Conservation (phyloP, 805 yeast species). For the Komagataella mondaviorum region DNA sequence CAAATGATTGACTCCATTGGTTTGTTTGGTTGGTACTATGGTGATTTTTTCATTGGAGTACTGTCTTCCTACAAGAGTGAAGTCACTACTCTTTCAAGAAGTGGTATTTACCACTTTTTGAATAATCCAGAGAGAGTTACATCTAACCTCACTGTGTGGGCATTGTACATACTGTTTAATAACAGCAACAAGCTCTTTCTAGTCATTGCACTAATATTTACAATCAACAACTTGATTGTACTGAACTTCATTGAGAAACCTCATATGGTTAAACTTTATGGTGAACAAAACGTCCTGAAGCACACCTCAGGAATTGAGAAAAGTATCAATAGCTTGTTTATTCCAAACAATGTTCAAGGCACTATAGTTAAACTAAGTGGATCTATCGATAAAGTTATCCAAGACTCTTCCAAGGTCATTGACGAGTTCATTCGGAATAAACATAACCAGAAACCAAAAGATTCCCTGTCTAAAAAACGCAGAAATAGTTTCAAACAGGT, state of each 20-base stretch:
- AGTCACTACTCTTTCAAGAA: constrained; percentile 35
- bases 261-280: constrained; percentile 67
- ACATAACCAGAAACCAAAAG: not conserved
- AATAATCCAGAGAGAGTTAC: constrained; percentile 74
- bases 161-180: constrained; percentile 43
- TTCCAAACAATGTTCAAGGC: constrained; percentile 8
- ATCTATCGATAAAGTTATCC: constrained; percentile 23
- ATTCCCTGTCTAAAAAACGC: not conserved
- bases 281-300: constrained; percentile 42
- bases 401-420: constrained; percentile 25
- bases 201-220: constrained; percentile 50
- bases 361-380: constrained; percentile 12
- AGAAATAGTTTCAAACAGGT: not conserved
- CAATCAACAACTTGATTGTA: constrained; percentile 48
- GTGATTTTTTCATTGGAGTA: constrained; percentile 59
- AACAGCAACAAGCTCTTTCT: constrained; percentile 33
- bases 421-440: constrained; percentile 27
- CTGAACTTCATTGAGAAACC: constrained; percentile 65
- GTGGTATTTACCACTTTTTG: constrained; percentile 71
- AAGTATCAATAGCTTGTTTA: constrained; percentile 14
- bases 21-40: constrained; percentile 83
- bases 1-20: constrained; percentile 64
- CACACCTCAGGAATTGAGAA: constrained; percentile 34
- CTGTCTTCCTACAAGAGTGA: constrained; percentile 21
- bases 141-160: constrained; percentile 75